Evolutionary conservation across 192 early-diverging fungal genomes (phyloP).

Genomic region (Coemansia sp.): DNA sequence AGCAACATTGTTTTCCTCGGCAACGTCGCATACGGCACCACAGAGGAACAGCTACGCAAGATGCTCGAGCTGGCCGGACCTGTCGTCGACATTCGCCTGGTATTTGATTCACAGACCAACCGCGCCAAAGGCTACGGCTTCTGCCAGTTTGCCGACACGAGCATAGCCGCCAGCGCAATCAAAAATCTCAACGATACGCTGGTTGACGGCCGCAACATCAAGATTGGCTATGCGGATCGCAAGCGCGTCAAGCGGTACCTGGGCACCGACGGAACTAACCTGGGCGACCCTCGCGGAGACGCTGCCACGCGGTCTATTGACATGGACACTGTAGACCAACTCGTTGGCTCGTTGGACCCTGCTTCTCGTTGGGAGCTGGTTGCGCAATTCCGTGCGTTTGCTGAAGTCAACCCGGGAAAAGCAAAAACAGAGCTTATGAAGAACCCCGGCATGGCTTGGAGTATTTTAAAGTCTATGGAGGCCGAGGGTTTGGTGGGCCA

Average conservation of each 20-base stretch:
- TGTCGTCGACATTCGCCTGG: conserved; percentile 72
- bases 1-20: conserved; percentile 57
- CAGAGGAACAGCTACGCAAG: conserved; percentile 89
- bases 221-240: conserved; percentile 89
- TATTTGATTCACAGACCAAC: conserved; percentile 86
- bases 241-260: conserved; percentile 23
- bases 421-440: conserved; percentile 27
- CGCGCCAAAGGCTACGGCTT: conserved; percentile 89
- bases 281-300: conserved; percentile 16
- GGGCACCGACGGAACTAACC: conserved; percentile 20
- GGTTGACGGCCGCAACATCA: conserved; percentile 79
- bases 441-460: conserved; percentile 34
- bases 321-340: conserved; percentile 2
- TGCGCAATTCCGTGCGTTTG: conserved; percentile 35
- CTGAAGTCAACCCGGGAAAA: conserved; percentile 13
- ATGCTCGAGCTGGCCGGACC: conserved; percentile 93
- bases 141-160: conserved; percentile 84
- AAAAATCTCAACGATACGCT: conserved; percentile 89
- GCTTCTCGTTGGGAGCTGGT: conserved; percentile 13
- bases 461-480: conserved; percentile 17
- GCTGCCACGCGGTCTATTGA: conserved; percentile 4
- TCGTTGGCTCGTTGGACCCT: conserved; percentile 9
- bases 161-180: conserved; percentile 93
- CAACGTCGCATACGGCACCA: conserved; percentile 84
- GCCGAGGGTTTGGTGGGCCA: conserved; percentile 4